Base-by-base conservation (phyloP, 805 yeast genomes). In the Isabelozyma pseudorhagii region DNA sequence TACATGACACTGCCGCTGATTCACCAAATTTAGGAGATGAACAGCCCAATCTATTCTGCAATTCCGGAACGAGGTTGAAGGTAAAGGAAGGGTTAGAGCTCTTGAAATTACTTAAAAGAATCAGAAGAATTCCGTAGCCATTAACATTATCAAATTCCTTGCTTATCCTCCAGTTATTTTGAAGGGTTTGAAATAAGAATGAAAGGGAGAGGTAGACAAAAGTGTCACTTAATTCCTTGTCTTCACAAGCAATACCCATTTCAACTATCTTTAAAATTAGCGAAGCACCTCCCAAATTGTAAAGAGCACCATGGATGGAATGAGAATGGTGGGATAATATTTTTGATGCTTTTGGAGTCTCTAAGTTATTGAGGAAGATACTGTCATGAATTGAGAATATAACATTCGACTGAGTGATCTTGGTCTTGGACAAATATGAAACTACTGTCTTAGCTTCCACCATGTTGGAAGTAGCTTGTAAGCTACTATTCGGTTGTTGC, bases 61-160 rank as follows among this genome's bases (percentile, higher is more conserved):
- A 15, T 14, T 44, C 42, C n/a, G 41, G 41, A 28, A 28, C 45
- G 10, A 42, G 28, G 13, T 42, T 9, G 17, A 42, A 42, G 8
- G 17, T 42, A 25, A 42, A 29, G 8, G 38, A 28, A 17, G 36
- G 36, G 15, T 67, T 58, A 3, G 78, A 64, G 46, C 57, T 54
- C 53, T 69, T 73, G 57, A 81, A 82, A 27, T 75, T 67, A 40
- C 76, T 78, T 27, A 85, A 57, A 8, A 87, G 58, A 0, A 84
- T 76, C 0, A 80, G 76, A 1, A 87, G 59, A 3, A 84, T 73
- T 25, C 81, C 81, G 56, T 82, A 87, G 1, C 91, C 91, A 54
- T 78, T 79, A 3, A 72, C 68, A 14, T 75, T 69, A 54, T 84
- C 89, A 59, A 85, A 79, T 51, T 84, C 89, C 44, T 77, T 76